Percentiles rank a stretch among this genome's conserved stretches.
These are phyloP conservation scores for Plantago coronopus DNA, from an alignment of 305 asterid species.

Conservation along the genomic window DNA sequence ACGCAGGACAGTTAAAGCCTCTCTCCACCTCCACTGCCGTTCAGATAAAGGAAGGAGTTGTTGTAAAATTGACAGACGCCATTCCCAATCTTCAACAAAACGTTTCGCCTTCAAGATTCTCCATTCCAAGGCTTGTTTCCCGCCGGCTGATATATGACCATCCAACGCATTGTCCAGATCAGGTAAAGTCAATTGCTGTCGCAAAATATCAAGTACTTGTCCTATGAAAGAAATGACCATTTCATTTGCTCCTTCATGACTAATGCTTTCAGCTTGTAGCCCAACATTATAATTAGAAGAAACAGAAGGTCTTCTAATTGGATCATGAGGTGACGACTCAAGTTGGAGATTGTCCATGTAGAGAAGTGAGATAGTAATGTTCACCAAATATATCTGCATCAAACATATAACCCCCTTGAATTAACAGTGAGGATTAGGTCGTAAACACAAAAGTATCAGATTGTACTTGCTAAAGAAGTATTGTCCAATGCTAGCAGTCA, in stretches of 20 bases:
- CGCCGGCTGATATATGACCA: conserved; percentile 47
- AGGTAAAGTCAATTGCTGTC: conserved; percentile 65
- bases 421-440: conserved; percentile 25
- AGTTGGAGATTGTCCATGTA: conserved; percentile 77
- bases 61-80: conserved; percentile 96
- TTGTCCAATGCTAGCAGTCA: neutral
- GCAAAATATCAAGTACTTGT: conserved; percentile 67
- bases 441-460: conserved; percentile 13
- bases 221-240: conserved; percentile 73
- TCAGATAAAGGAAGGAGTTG: conserved; percentile 86
- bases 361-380: conserved; percentile 74
- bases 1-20: conserved; percentile 83
- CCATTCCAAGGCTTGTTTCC: conserved; percentile 91
- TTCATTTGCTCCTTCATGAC: conserved; percentile 64
- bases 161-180: conserved; percentile 63
- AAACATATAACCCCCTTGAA: conserved; percentile 25
- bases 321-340: conserved; percentile 49
- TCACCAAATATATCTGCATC: conserved; percentile 89
- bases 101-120: conserved; percentile 73
- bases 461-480: neutral
- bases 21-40: conserved; percentile 98
- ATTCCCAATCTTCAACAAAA: conserved; percentile 91
- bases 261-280: conserved; percentile 42
- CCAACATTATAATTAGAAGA: conserved; percentile 36
- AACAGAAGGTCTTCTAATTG: conserved; percentile 42